Conservation (phyloP, 179 eudicot genomes). For the Spinacia oleracea region DNA sequence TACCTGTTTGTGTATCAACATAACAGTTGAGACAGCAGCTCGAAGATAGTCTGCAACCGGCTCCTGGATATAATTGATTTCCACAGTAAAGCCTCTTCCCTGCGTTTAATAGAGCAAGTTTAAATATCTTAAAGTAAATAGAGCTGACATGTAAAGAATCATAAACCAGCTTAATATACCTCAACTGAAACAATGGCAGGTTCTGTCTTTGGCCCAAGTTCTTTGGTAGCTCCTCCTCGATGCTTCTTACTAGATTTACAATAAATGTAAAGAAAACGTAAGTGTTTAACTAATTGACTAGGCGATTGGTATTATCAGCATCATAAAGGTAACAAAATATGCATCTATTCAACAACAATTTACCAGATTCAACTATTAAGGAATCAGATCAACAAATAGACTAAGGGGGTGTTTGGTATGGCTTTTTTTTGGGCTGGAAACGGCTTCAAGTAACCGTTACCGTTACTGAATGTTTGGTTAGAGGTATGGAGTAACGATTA, state of each 20-base stretch:
- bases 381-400: not conserved
- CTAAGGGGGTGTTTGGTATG: no score
- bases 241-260: slow-evolving; percentile 49
- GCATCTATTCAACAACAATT: not conserved
- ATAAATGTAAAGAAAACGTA: not conserved
- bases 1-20: slow-evolving; percentile 82
- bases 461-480: no score
- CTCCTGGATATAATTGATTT: slow-evolving; percentile 74
- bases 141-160: slow-evolving; percentile 1
- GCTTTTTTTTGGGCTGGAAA: no score
- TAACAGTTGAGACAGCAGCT: slow-evolving; percentile 89
- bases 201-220: slow-evolving; percentile 53
- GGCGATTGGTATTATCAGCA: not conserved
- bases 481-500: no score
- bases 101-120: slow-evolving; percentile 34
- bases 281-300: not conserved
- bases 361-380: not conserved
- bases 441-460: no score
- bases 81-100: slow-evolving; percentile 93
- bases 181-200: slow-evolving; percentile 97
- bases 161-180: slow-evolving; percentile 44
- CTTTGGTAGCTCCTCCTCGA: slow-evolving; percentile 45
- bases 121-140: slow-evolving; percentile 2
- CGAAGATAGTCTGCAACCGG: slow-evolving; percentile 91
- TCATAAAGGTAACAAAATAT: not conserved